Conservation (phyloP, 768 basidiomycete species). For the Aureoboletus auriporus region DNA sequence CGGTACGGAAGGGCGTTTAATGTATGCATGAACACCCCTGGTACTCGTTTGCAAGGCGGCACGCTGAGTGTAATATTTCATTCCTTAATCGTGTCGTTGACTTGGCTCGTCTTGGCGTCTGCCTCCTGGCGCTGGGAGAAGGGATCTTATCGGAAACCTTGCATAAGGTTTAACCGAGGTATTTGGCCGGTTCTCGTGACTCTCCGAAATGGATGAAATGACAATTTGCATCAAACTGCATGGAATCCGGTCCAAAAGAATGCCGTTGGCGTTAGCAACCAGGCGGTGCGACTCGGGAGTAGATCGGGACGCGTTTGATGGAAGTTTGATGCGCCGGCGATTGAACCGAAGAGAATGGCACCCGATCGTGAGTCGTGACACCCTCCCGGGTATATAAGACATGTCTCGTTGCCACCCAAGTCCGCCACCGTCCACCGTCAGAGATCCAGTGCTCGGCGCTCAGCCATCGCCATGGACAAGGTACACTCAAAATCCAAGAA, state of each 20-base stretch:
- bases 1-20: too few species aligned
- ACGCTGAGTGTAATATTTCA: neutral
- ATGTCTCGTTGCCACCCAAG: neutral
- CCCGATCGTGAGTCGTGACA: conserved; percentile 4
- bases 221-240: too few species aligned
- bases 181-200: too few species aligned
- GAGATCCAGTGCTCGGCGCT: too few species aligned
- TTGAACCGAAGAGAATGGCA: conserved; percentile 6
- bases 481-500: conserved; percentile 30
- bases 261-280: too few species aligned
- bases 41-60: neutral
- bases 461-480: conserved; percentile 20
- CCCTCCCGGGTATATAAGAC: conserved; percentile 11
- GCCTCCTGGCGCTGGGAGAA: neutral
- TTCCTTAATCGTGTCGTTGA: neutral
- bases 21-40: too few species aligned
- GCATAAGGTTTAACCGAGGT: too few species aligned
- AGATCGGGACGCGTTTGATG: conserved; percentile 13
- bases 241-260: too few species aligned
- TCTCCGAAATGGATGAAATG: too few species aligned
- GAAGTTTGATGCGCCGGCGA: conserved; percentile 6
- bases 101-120: conserved; percentile 1
- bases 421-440: too few species aligned
- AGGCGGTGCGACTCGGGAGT: too few species aligned
- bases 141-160: too few species aligned